phyloP scores from a whole-genome alignment of 441 rosid genomes.

The Populus tomentosa region DNA sequence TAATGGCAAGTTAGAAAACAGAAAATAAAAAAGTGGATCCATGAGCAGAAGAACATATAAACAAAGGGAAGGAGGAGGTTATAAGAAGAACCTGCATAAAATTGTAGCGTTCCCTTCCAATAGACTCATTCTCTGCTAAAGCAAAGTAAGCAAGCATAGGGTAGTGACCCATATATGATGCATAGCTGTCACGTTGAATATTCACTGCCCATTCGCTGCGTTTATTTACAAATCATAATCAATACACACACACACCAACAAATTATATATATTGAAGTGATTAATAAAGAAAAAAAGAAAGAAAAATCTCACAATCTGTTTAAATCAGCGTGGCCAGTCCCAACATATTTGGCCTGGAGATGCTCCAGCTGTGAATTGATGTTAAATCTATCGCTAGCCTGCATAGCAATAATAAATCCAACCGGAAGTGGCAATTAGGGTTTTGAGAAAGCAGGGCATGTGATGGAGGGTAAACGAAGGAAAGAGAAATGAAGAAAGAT shows the following conservation, averaged over 20 bases:
- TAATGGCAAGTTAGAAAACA: background rate
- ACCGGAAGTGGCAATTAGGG: background rate
- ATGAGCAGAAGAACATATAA: background rate
- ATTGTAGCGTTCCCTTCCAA: conserved; percentile 92
- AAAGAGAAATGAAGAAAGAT: background rate
- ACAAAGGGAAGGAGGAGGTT: background rate
- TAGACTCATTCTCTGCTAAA: conserved; percentile 86
- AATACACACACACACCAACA: background rate
- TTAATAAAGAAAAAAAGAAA: background rate
- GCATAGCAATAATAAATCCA: conserved; percentile 8
- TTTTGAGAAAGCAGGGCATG: background rate
- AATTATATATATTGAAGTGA: background rate
- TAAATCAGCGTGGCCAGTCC: conserved; percentile 90
- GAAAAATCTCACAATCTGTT: conserved; percentile 68
- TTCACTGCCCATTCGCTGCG: conserved; percentile 92
- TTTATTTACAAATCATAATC: background rate
- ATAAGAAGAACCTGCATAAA: conserved; percentile 73
- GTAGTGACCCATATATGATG: conserved; percentile 90
- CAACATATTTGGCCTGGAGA: conserved; percentile 95
- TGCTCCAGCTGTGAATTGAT: conserved; percentile 97
- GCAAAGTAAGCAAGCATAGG: conserved; percentile 83
- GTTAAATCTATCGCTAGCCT: conserved; percentile 98
- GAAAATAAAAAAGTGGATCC: background rate
- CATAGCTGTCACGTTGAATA: conserved; percentile 91
- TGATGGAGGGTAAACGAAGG: background rate